These are phyloP conservation scores for Aspergillus taichungensis DNA, from an alignment of 495 filamentous ascomycete species.

Conservation along the genomic window DNA sequence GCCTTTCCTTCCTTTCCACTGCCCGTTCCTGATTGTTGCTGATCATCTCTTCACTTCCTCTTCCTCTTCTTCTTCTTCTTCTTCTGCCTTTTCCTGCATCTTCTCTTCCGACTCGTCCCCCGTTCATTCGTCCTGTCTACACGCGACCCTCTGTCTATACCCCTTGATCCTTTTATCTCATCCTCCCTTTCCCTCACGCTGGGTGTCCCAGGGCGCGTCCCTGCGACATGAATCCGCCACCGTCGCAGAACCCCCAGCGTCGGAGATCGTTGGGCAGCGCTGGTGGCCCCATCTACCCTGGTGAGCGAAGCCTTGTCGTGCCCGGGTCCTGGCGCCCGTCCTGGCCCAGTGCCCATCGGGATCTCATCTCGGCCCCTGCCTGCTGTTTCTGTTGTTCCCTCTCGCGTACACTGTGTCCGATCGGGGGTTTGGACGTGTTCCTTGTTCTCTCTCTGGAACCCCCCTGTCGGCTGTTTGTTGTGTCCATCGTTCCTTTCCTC, in stretches of 20 bases:
- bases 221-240: constrained; percentile 30
- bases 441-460: constrained; percentile 4
- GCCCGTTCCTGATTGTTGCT: constrained; percentile 9
- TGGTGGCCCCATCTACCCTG: constrained; percentile 28
- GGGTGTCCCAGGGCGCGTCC: constrained; percentile 3
- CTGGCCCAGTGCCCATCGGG: not conserved
- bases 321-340: constrained; percentile 3
- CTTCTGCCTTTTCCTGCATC: constrained; percentile 3
- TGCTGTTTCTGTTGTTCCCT: not conserved
- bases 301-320: constrained; percentile 26
- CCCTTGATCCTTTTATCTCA: not conserved
- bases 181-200: constrained; percentile 2
- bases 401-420: not conserved
- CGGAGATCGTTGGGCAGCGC: constrained; percentile 29
- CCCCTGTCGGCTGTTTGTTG: constrained; percentile 1
- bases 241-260: constrained; percentile 22
- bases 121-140: constrained; percentile 1
- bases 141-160: constrained; percentile 5
- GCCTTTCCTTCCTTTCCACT: not conserved
- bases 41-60: constrained; percentile 4
- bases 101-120: not conserved
- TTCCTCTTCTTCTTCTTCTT: not conserved
- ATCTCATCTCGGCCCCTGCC: not conserved
- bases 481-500: constrained; percentile 1
- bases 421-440: not conserved